These are phyloP conservation scores for Rhodamnia rubescens DNA, from an alignment of 345 rosid genomes.

Conservation along the genomic window DNA sequence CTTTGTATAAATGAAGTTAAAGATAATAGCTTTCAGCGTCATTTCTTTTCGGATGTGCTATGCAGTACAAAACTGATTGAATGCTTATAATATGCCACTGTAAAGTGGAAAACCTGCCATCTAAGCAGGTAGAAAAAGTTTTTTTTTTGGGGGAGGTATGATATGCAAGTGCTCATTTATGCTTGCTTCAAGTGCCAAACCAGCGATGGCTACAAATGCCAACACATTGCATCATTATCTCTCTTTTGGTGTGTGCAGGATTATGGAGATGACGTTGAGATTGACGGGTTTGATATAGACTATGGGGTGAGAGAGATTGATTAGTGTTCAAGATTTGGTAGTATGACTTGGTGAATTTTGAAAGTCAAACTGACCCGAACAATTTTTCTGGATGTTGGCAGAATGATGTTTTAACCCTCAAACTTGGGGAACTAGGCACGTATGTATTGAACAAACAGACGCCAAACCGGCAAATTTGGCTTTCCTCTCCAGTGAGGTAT, in stretches of 20 bases:
- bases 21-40: background rate
- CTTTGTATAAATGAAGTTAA: background rate
- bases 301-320: constrained; percentile 55
- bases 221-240: background rate
- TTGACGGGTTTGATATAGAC: constrained; percentile 87
- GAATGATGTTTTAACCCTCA: constrained; percentile 87
- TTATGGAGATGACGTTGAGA: constrained; percentile 61
- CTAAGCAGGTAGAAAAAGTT: background rate
- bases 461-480: constrained; percentile 87
- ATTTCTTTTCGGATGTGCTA: background rate
- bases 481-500: constrained; percentile 86
- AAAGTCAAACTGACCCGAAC: background rate
- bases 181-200: background rate
- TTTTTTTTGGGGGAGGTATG: background rate
- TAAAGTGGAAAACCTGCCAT: background rate
- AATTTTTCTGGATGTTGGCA: constrained; percentile 8
- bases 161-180: background rate
- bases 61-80: background rate
- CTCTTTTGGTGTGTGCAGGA: constrained; percentile 32
- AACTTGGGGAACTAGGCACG: constrained; percentile 76
- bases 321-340: background rate
- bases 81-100: background rate
- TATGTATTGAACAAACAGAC: constrained; percentile 87
- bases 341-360: background rate
- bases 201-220: background rate